These are phyloP conservation scores for Globisporangium spinosum DNA, from an alignment of 352 stramenopile species.

Conservation along the genomic window DNA sequence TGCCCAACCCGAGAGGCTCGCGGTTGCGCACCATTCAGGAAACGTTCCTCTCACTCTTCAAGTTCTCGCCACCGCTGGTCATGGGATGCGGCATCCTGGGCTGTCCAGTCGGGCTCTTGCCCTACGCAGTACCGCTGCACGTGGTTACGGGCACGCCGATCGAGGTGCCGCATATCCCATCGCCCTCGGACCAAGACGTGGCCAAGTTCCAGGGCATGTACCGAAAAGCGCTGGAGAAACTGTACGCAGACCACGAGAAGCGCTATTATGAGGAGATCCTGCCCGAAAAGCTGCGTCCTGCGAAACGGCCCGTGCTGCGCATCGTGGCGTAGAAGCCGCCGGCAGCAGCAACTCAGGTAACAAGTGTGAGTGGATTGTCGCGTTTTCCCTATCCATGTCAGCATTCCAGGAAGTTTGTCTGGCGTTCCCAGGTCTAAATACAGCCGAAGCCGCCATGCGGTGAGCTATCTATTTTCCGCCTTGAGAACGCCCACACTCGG, in stretches of 20 bases:
- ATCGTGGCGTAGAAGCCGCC: constrained; percentile 29
- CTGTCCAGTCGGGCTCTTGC: constrained; percentile 30
- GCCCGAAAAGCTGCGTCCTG: constrained; percentile 24
- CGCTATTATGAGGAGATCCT: constrained; percentile 40
- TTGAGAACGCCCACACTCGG: not conserved
- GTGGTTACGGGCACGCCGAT: constrained; percentile 45
- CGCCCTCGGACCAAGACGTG: constrained; percentile 40
- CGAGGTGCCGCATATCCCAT: constrained; percentile 32
- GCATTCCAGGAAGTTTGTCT: not conserved
- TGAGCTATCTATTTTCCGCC: not conserved
- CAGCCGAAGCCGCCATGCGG: not conserved
- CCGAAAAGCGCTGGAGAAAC: constrained; percentile 32
- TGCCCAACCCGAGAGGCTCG: constrained; percentile 40
- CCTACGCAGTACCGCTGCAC: constrained; percentile 30
- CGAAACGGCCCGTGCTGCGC: constrained; percentile 23
- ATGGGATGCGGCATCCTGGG: constrained; percentile 29
- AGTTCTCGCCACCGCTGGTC: constrained; percentile 38
- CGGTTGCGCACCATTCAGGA: constrained; percentile 35
- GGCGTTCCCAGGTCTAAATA: not conserved
- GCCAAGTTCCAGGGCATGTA: constrained; percentile 46
- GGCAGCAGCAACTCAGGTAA: not conserved
- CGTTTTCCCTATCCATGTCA: not conserved
- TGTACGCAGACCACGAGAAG: constrained; percentile 48
- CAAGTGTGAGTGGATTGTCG: not conserved
- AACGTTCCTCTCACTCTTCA: constrained; percentile 31